phyloP scores from a whole-genome alignment of 78 protist species.

The Polysphondylium violaceum region DNA sequence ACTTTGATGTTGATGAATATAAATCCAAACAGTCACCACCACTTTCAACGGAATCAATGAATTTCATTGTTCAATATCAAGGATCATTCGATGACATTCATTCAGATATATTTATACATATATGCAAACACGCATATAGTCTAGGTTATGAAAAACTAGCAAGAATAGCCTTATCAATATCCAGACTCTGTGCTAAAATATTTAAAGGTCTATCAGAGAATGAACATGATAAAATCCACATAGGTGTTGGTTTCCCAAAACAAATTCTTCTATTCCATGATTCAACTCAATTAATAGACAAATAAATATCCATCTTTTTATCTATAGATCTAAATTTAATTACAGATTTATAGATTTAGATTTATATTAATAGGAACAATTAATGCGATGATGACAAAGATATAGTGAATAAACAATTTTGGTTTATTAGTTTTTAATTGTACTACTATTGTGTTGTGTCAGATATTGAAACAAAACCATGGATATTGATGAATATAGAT shows the following conservation, averaged over 20 bases:
- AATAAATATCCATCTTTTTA: too few species aligned
- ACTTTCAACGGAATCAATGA: too few species aligned
- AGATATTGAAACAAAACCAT: too few species aligned
- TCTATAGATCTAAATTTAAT: too few species aligned
- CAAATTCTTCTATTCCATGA: neutral
- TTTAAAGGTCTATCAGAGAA: neutral
- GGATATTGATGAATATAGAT: too few species aligned
- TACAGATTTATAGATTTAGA: too few species aligned
- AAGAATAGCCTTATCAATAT: neutral
- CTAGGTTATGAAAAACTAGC: neutral
- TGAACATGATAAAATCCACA: neutral
- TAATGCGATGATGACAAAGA: too few species aligned
- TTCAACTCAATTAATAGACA: neutral
- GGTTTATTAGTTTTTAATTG: too few species aligned
- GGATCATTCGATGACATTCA: neutral
- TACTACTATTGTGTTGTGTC: too few species aligned
- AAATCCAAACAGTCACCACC: neutral
- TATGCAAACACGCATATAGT: neutral
- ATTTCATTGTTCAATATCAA: neutral
- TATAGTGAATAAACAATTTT: too few species aligned
- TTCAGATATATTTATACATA: slow-evolving; percentile 6
- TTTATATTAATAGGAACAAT: too few species aligned
- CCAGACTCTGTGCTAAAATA: neutral
- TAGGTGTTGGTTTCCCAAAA: neutral
- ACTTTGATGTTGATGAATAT: neutral